These are phyloP conservation scores for Fusarium sp. DNA, from an alignment of 2,329 filamentous ascomycete species.

Conservation along the genomic window DNA sequence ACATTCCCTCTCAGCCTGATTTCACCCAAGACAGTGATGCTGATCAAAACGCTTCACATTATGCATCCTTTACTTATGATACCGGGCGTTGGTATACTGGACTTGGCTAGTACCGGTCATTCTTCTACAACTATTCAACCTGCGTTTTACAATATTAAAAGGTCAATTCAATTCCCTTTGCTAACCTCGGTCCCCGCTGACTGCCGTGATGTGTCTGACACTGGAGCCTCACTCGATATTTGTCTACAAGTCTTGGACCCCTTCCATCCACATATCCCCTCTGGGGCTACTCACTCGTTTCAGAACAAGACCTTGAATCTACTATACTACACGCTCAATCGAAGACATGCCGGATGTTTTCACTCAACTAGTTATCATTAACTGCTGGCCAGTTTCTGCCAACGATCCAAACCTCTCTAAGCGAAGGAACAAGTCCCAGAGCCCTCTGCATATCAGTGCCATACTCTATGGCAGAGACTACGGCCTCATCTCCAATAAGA, in stretches of 20 bases:
- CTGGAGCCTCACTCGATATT: background rate
- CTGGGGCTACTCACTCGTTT: background rate
- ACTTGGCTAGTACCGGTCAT: background rate
- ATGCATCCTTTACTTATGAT: background rate
- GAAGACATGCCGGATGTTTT: slow-evolving; percentile 23
- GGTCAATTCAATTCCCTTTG: background rate
- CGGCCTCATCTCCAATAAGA: slow-evolving; percentile 10
- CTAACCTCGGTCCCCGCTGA: background rate
- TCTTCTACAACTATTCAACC: background rate
- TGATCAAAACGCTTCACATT: background rate
- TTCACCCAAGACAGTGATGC: background rate
- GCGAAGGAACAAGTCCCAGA: background rate
- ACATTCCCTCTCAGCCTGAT: slow-evolving; percentile 9
- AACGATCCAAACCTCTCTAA: background rate
- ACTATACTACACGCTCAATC: background rate
- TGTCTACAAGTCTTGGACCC: slow-evolving; percentile 10
- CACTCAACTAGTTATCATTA: slow-evolving; percentile 6
- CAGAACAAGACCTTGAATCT: background rate
- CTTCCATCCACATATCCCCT: background rate
- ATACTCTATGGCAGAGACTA: background rate
- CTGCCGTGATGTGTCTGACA: background rate
- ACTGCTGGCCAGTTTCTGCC: background rate
- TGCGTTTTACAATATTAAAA: slow-evolving; percentile 4
- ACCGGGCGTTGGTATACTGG: background rate
- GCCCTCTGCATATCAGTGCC: slow-evolving; percentile 1